Evolutionary conservation across 345 rosid species (phyloP).

Genomic region (Lumnitzera littorea): DNA sequence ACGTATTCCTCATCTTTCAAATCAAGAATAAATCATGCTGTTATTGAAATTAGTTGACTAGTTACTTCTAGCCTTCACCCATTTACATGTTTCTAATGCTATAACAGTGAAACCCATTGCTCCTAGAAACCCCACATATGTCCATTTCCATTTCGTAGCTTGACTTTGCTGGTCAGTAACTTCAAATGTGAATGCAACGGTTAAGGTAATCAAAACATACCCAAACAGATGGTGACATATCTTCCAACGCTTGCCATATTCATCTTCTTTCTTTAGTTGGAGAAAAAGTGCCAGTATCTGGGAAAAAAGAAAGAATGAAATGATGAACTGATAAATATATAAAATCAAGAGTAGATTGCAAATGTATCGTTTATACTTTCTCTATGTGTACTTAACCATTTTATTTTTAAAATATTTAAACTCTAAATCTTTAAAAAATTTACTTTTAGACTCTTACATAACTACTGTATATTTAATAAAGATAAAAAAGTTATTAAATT

Average conservation of each 20-base stretch:
- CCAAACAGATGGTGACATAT: slow-evolving; percentile 22
- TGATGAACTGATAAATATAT: not conserved
- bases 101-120: slow-evolving; percentile 14
- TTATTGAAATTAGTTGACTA: not conserved
- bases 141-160: slow-evolving; percentile 30
- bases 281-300: slow-evolving; percentile 20
- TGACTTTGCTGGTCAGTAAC: slow-evolving; percentile 16
- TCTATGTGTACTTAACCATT: no score
- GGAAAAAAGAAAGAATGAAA: not conserved
- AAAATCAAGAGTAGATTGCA: not conserved
- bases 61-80: slow-evolving; percentile 15
- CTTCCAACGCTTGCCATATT: slow-evolving; percentile 23
- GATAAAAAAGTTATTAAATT: no score
- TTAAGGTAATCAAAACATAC: slow-evolving; percentile 17
- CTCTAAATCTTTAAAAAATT: no score
- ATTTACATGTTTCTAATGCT: slow-evolving; percentile 22
- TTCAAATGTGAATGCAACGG: slow-evolving; percentile 20
- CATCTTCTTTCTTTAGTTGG: slow-evolving; percentile 16
- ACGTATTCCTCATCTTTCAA: no score
- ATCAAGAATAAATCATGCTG: no score
- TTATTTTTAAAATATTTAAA: no score
- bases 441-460: no score
- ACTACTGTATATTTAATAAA: no score
- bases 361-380: no score
- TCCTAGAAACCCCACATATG: slow-evolving; percentile 24